A percentile compares a stretch with the other conserved stretches of the same genome.
Conservation (phyloP, 768 basidiomycete genomes). For the Lactifluus subvellereus region DNA sequence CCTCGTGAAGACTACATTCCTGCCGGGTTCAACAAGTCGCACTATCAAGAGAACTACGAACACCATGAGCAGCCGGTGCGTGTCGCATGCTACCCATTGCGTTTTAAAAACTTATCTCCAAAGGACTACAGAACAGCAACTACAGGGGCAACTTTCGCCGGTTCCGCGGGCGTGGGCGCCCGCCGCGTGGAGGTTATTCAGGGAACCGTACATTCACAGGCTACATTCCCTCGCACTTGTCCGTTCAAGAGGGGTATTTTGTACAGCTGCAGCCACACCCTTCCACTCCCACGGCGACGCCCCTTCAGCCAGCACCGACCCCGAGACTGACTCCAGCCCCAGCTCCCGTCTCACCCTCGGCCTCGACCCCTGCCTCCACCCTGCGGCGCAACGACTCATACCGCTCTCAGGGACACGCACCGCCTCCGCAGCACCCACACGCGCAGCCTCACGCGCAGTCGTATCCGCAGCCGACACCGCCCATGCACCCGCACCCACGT, state of each 20-base stretch:
- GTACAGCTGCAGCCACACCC: background rate
- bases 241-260: background rate
- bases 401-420: conserved; percentile 3
- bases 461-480: background rate
- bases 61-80: conserved; percentile 7
- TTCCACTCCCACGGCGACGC: background rate
- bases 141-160: conserved; percentile 2
- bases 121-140: background rate
- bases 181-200: conserved; percentile 6
- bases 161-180: conserved; percentile 5
- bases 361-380: background rate
- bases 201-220: background rate
- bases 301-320: background rate
- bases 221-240: background rate
- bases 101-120: background rate
- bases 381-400: background rate
- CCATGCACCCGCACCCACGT: background rate
- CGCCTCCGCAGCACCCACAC: background rate
- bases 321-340: background rate
- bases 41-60: conserved; percentile 10
- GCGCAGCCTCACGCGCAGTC: background rate
- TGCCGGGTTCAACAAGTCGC: background rate
- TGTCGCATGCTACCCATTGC: background rate
- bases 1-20: conserved; percentile 1
- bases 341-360: no score